Evolutionary conservation across 1,284 basidiomycete species (phyloP).

Genomic region (Trichosporon sp.): DNA sequence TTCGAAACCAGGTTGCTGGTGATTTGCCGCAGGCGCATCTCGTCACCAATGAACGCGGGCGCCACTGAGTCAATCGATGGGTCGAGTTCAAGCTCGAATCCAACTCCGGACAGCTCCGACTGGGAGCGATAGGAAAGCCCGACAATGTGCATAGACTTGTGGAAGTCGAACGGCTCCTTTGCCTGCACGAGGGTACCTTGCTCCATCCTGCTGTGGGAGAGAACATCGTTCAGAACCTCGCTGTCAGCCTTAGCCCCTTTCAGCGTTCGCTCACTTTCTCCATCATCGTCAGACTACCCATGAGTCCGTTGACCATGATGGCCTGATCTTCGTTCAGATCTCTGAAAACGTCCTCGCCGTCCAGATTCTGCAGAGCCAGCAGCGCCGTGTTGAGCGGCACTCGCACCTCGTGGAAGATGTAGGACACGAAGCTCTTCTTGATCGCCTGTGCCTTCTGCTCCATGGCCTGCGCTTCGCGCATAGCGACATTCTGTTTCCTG

Average conservation of each 20-base stretch:
- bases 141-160: conserved; percentile 72
- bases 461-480: conserved; percentile 76
- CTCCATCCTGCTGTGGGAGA: conserved; percentile 53
- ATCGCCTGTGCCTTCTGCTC: conserved; percentile 73
- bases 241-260: neutral
- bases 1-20: conserved; percentile 52
- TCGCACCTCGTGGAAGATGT: conserved; percentile 64
- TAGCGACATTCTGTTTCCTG: conserved; percentile 64
- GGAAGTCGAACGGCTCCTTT: conserved; percentile 68
- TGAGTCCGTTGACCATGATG: conserved; percentile 53
- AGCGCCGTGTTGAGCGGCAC: conserved; percentile 86
- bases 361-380: conserved; percentile 83
- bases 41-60: conserved; percentile 51
- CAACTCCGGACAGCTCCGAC: conserved; percentile 63
- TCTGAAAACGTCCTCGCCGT: conserved; percentile 54
- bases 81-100: conserved; percentile 67
- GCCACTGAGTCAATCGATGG: conserved; percentile 63
- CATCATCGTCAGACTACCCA: conserved; percentile 75
- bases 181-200: conserved; percentile 42
- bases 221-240: conserved; percentile 73
- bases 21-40: conserved; percentile 69
- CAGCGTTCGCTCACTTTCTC: conserved; percentile 32
- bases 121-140: conserved; percentile 69
- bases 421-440: conserved; percentile 70
- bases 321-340: conserved; percentile 33